Base-by-base conservation (phyloP, 2,329 filamentous ascomycete genomes). In the Sporothrix mexicana region DNA sequence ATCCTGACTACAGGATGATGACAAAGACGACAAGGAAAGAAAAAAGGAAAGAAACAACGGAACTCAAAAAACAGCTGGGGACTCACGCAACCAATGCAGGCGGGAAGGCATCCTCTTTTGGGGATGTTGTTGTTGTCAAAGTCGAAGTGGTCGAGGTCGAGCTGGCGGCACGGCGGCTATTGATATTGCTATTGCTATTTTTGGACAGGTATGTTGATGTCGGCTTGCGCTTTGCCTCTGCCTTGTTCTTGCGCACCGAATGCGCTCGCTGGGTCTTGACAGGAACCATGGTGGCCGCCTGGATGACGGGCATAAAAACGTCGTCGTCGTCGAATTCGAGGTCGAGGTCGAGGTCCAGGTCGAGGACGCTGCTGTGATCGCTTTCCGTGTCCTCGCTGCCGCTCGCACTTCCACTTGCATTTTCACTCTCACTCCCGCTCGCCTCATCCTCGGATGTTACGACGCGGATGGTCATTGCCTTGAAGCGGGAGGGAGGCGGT, bases 21-120 rank as follows among this genome's bases (percentile, higher is more conserved):
- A 66, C 20, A 23, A 25, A 9, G n/a, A 17, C 12, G n/a, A 17
- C 12, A 30, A 12, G 2, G n/a, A 36, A 51, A n/a, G 12, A 2
- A n/a, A 36, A 12, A 25, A 36, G 9, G 6, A 20, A 53, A 12
- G 8, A 47, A 53, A 51, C 13, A 23, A 25, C 13, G 13, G 15
- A 53, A 68, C 9, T 13, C 20, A 41, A 68, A 53, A 49, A 49
- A 49, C 17, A 62, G n/a, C 6, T 57, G 17, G 15, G 1, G 2
- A 69, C 67, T 69, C 51, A 69, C 67, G 51, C 67, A 53, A 69
- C 51, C 51, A 69, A 47, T 45, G 67, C 41, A 5, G 67, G 67
- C 51, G 67, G 67, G 12, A 69, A 69, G 15, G 51, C 9, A 9
- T 55, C 36, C 12, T 55, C 67, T 3, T 55, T 23, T 17, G 66